A percentile compares a stretch with the other conserved stretches of the same genome.
phyloP scores from a whole-genome alignment of 2,329 filamentous ascomycete species.

The Pseudogymnoascus sp. region DNA sequence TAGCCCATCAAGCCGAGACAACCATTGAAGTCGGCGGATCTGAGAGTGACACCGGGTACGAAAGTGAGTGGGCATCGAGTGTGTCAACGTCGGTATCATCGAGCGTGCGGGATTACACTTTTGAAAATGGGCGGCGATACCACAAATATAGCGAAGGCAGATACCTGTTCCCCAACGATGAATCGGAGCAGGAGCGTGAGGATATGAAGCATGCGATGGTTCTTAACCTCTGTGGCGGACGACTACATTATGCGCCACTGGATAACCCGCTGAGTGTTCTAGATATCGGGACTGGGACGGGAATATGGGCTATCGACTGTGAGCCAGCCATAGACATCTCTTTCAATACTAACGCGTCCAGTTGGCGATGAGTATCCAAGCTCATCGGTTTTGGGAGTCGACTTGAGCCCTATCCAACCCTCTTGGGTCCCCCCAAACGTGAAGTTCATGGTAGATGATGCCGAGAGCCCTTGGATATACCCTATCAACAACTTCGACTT shows the following conservation, averaged over 20 bases:
- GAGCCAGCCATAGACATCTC: background rate
- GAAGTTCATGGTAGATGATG: slow-evolving; percentile 45
- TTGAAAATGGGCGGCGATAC: slow-evolving; percentile 50
- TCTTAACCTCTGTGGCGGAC: slow-evolving; percentile 19
- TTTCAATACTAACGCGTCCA: slow-evolving; percentile 17
- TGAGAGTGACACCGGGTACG: slow-evolving; percentile 11
- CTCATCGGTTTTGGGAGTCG: slow-evolving; percentile 32
- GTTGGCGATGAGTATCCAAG: slow-evolving; percentile 26
- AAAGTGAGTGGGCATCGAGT: slow-evolving; percentile 13
- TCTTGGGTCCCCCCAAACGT: slow-evolving; percentile 42
- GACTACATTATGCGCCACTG: slow-evolving; percentile 19
- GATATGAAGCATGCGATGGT: slow-evolving; percentile 35
- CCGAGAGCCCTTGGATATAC: slow-evolving; percentile 42
- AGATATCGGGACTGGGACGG: slow-evolving; percentile 21
- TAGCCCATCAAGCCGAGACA: background rate
- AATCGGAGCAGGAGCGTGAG: slow-evolving; percentile 49
- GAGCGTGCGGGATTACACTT: slow-evolving; percentile 42
- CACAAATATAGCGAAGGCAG: slow-evolving; percentile 45
- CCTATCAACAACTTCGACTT: slow-evolving; percentile 19
- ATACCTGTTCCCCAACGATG: slow-evolving; percentile 53
- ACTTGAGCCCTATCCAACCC: slow-evolving; percentile 40
- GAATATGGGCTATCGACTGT: slow-evolving; percentile 13
- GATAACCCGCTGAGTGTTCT: slow-evolving; percentile 11
- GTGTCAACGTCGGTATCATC: slow-evolving; percentile 18
- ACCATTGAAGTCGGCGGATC: background rate